Evolutionary conservation across 176 grass and related monocot genomes (phyloP), one percentile per base, ranked within the genome.

Genomic region (Cocos nucifera): DNA sequence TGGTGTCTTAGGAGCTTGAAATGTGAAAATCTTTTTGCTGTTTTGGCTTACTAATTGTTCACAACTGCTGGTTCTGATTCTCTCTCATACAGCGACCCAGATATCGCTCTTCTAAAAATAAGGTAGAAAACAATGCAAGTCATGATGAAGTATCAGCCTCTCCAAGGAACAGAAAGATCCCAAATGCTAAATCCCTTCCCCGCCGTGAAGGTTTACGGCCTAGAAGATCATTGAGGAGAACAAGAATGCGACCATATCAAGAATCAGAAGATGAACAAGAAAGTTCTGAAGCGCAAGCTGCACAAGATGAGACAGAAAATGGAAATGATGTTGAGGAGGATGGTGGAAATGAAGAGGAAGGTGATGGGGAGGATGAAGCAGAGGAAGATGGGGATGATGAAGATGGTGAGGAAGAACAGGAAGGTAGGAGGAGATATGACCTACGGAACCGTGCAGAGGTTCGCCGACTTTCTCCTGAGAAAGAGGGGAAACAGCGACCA

Each of bases 321-420:
- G 94, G 85, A 58, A 89, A 98, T 77, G 88, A 88, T 26, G 75
- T 78, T 16, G 88, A 98, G 50, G 87, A 92, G 65, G 94, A 98
- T 81, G 77, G 62, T 74, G 83, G 25, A 23, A 73, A 79, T 74
- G 82, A 93, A 30, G 86, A 89, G 51, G 93, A 92, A 50, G 71
- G 75, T 68, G 94, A 85, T 76, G 87, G 73, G 20, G 88, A 79
- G 53, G 87, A 98, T 74, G 94, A 85, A 80, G 94, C 82, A 29
- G 94, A 92, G 69, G 89, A 60, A 74, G 89, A 95, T 79, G 93
- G 77, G 54, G 94, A 98, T 70, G 94, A 98, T 66, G 94, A 98
- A 78, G 84, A 98, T 30, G 85, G 85, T 4, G 94, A 92, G 55
- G 92, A 90, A 80, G 94, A 89, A 54, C 87, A 89, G 74, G 87